phyloP scores from a whole-genome alignment of 2,329 filamentous ascomycete genomes.

The Colletotrichum shisoi region DNA sequence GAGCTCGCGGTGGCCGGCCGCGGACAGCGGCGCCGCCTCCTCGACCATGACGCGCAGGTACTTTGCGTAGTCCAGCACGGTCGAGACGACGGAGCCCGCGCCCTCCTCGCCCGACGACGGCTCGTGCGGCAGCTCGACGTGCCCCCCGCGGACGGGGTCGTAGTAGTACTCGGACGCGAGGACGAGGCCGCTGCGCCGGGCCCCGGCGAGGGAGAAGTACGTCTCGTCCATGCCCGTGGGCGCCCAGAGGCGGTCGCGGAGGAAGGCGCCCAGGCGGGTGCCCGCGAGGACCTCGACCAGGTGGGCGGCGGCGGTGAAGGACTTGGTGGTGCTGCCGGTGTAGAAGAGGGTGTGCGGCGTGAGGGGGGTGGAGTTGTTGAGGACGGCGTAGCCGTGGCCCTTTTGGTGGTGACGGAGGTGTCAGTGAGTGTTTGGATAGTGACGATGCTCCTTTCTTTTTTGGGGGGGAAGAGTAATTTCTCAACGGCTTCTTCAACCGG shows the following conservation, averaged over 20 bases:
- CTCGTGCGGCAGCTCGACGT: constrained; percentile 43
- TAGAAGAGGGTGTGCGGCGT: constrained; percentile 62
- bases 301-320: constrained; percentile 59
- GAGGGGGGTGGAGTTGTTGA: constrained; percentile 47
- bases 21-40: constrained; percentile 44
- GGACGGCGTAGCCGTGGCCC: constrained; percentile 51
- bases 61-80: constrained; percentile 51
- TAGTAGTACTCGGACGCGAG: constrained; percentile 57
- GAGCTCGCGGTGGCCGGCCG: constrained; percentile 43
- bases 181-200: constrained; percentile 41
- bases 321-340: constrained; percentile 64
- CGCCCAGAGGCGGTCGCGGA: constrained; percentile 53
- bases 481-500: too few relatives aligned
- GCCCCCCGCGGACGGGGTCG: constrained; percentile 43
- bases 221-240: constrained; percentile 59
- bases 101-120: constrained; percentile 49
- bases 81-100: constrained; percentile 55
- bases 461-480: too few relatives aligned
- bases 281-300: constrained; percentile 56
- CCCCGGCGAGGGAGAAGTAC: constrained; percentile 46
- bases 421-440: too few relatives aligned
- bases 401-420: constrained; percentile 33
- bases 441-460: too few relatives aligned
- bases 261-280: constrained; percentile 50
- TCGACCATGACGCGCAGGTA: constrained; percentile 48